A percentile compares a stretch with the other conserved stretches of the same genome.
Evolutionary conservation across 1,284 basidiomycete genomes (phyloP).

Genomic region (Ustilago hordei): DNA sequence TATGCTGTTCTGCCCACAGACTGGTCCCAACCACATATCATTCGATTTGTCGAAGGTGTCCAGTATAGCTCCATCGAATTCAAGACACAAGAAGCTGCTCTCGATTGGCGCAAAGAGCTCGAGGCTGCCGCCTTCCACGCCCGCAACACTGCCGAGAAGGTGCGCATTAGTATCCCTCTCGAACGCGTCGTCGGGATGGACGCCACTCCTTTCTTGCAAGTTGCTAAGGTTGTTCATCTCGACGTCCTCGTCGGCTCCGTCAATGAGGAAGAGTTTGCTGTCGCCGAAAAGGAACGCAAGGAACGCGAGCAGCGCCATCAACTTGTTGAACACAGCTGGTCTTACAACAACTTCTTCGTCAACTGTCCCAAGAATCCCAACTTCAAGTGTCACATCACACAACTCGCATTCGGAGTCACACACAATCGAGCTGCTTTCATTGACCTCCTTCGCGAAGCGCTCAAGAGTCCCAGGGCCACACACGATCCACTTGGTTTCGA

Average conservation of each 20-base stretch:
- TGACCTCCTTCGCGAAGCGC: slow-evolving; percentile 28
- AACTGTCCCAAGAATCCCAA: slow-evolving; percentile 42
- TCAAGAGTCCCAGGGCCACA: slow-evolving; percentile 9
- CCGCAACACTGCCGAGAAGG: slow-evolving; percentile 55
- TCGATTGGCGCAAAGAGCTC: slow-evolving; percentile 58
- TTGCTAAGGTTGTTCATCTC: slow-evolving; percentile 50
- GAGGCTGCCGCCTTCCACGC: slow-evolving; percentile 54
- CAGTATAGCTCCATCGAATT: slow-evolving; percentile 56
- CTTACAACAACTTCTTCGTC: slow-evolving; percentile 18
- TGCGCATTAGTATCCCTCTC: slow-evolving; percentile 57
- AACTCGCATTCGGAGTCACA: slow-evolving; percentile 37
- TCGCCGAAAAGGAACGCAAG: slow-evolving; percentile 6
- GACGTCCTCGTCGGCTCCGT: slow-evolving; percentile 36
- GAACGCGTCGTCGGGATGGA: slow-evolving; percentile 51
- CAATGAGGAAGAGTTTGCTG: slow-evolving; percentile 11
- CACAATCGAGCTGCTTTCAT: slow-evolving; percentile 35
- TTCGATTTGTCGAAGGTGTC: slow-evolving; percentile 47
- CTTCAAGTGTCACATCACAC: slow-evolving; percentile 41
- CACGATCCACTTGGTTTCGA: slow-evolving; percentile 14
- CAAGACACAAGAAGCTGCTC: slow-evolving; percentile 57
- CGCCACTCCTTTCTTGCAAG: slow-evolving; percentile 35
- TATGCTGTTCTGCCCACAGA: slow-evolving; percentile 52
- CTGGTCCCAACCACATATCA: slow-evolving; percentile 44
- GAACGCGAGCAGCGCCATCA: slow-evolving; percentile 20
- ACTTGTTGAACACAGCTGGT: slow-evolving; percentile 37